Conservation (phyloP, 1,139 yeast genomes). For the Debaryomycetaceae sp. region DNA sequence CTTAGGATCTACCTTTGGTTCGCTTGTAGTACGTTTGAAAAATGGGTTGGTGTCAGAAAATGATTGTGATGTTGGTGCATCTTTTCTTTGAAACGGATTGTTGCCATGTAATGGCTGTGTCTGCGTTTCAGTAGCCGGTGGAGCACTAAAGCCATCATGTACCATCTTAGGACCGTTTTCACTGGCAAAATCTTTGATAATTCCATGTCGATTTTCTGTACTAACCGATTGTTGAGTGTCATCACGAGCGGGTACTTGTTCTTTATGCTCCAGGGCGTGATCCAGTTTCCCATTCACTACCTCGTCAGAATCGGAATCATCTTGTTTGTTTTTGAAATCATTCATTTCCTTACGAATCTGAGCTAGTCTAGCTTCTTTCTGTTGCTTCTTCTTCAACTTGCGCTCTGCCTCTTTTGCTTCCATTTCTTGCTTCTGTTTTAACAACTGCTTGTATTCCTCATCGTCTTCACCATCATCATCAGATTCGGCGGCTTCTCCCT, state of each 20-base stretch:
- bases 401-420: slow-evolving; percentile 48
- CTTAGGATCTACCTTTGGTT: slow-evolving; percentile 41
- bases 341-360: slow-evolving; percentile 63
- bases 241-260: not conserved
- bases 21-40: slow-evolving; percentile 43
- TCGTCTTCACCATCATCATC: slow-evolving; percentile 35
- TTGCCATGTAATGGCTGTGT: not conserved
- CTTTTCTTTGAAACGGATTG: not conserved
- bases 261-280: not conserved
- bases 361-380: slow-evolving; percentile 59
- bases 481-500: not conserved
- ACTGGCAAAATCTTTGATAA: not conserved
- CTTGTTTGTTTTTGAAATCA: slow-evolving; percentile 37
- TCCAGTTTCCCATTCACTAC: not conserved
- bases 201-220: not conserved
- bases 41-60: slow-evolving; percentile 33
- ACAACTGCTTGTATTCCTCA: slow-evolving; percentile 44
- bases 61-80: not conserved
- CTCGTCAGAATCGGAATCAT: slow-evolving; percentile 33
- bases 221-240: not conserved
- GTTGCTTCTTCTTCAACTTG: slow-evolving; percentile 45
- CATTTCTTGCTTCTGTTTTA: slow-evolving; percentile 46
- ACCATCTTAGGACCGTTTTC: not conserved
- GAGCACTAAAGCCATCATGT: not conserved
- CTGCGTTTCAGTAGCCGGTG: not conserved